Evolutionary conservation across 2,329 filamentous ascomycete genomes (phyloP), one percentile per base, ranked within the genome.

Genomic region (Exophiala aquamarina): DNA sequence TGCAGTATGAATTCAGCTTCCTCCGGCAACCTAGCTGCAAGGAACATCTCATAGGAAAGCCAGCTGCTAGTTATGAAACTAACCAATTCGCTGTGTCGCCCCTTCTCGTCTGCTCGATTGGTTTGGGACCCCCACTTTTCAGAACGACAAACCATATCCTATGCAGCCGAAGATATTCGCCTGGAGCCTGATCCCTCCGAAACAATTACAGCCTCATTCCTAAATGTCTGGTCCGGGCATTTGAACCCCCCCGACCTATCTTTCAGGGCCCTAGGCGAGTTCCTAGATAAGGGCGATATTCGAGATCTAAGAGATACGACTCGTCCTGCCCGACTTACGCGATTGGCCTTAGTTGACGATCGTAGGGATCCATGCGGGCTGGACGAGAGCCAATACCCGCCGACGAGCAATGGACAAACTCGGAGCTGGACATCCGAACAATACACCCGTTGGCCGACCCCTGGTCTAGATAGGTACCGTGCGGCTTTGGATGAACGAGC

Each of bases 131-230:
- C n/a, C n/a, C n/a, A n/a, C n/a, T n/a, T n/a, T n/a, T n/a, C n/a
- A n/a, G n/a, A n/a, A 31, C 28, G 28, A 31, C 28, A 31, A 31
- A 9, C 28, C 9, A 9, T 31, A 31, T 31, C 28, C n/a, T 31
- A 31, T n/a, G n/a, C 9, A 31, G 28, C 28, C 9, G 28, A 31
- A n/a, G 28, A 31, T n/a, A 31, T 9, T 31, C 28, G 28, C 9
- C 9, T 31, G 9, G n/a, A 9, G n/a, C n/a, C 9, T 31, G n/a
- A n/a, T n/a, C n/a, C 28, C 9, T n/a, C 28, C 9, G 28, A 31
- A 9, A n/a, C 28, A 9, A 3, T 63, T 11, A n/a, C 18, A 8
- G 14, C 37, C n/a, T 26, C 37, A 2, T 26, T 40, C 3, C 19
- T 38, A 14, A 40, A 40, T 19, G n/a, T 40, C 28, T 31, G 28